Evolutionary conservation across 2,329 filamentous ascomycete genomes (phyloP), one percentile per base, ranked within the genome.

Genomic region (Colletotrichum nymphaeae): DNA sequence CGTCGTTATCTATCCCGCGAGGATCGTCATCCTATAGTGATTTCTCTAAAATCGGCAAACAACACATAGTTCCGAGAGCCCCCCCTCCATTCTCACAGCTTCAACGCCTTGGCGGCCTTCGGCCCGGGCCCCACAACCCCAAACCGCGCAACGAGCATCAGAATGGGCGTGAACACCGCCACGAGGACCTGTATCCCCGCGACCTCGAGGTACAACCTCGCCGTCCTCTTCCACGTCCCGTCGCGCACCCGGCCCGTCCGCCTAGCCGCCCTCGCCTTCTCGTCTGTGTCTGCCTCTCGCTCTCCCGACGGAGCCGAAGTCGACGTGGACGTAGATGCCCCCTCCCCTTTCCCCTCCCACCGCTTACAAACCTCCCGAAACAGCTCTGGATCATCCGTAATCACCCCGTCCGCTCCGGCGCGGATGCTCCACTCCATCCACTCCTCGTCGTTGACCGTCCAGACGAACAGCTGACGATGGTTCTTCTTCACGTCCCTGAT

Each of bases 341-440:
- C 22, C 14, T 12, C 30, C 30, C 30, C 30, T 32, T 2, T 46
- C 66, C 53, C 69, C 46, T 70, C 42, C 55, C 64, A 68, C 3
- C 74, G 55, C 2, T 67, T 3, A 74, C 89, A 90, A 2, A 94
- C 87, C 57, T 92, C 88, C 28, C 91, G 79, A 78, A 92, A 96
- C 76, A 88, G 82, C 79, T 88, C 88, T 1, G 94, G 94, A 76
- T 98, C 92, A 79, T 98, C 95, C 0, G 95, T 97, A 66, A 98
- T 92, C 5, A 98, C 93, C 1, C 94, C 95, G 77, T 97, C 94
- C 1, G 97, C 84, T 30, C 77, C 77, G 55, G 89, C 84, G 32
- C 86, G 82, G 42, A 97, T 90, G 75, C 91, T 89, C 94, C 95
- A 98, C 77, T 91, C 88, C 95, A 98, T 98, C 83, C 91, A 89